Percentiles rank a stretch among this genome's conserved stretches.
phyloP scores from a whole-genome alignment of 2,329 filamentous ascomycete genomes.

The Ophioceras dolichostomum region DNA sequence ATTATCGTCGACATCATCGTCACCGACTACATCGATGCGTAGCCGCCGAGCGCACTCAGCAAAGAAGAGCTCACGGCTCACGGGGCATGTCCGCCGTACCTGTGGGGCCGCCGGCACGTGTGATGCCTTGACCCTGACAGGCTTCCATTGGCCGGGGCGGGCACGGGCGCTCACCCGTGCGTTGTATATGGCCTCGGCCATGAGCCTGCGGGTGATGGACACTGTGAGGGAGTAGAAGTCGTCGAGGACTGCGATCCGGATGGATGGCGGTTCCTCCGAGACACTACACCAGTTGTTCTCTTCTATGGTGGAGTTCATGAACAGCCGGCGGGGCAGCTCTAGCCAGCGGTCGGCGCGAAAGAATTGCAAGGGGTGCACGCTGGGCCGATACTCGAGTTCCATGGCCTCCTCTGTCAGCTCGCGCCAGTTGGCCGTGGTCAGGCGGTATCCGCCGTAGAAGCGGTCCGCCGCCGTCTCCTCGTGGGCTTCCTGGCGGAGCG shows the following conservation, averaged over 20 bases:
- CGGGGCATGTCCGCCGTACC: no score
- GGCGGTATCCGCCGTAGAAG: conserved; percentile 55
- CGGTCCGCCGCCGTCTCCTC: conserved; percentile 45
- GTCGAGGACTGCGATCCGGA: conserved; percentile 63
- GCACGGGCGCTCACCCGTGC: conserved; percentile 31
- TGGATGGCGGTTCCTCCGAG: conserved; percentile 50
- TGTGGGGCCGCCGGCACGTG: conserved; percentile 13
- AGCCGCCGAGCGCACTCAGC: conserved; percentile 33
- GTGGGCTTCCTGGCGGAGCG: conserved; percentile 48
- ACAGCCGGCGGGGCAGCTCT: conserved; percentile 49
- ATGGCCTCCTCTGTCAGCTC: conserved; percentile 5
- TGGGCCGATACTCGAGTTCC: conserved; percentile 4
- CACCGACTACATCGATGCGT: conserved; percentile 31
- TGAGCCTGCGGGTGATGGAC: conserved; percentile 56
- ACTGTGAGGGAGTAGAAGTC: conserved; percentile 61
- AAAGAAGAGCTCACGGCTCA: conserved; percentile 32
- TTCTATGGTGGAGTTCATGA: conserved; percentile 58
- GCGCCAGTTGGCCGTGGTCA: conserved; percentile 28
- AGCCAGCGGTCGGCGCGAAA: conserved; percentile 51
- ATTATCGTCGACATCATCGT: conserved; percentile 14
- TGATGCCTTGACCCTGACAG: conserved; percentile 40
- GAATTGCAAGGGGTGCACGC: conserved; percentile 37
- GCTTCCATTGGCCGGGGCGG: conserved; percentile 58
- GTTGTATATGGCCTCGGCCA: conserved; percentile 49
- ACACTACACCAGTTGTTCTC: conserved; percentile 58